Conservation (phyloP, 2,329 filamentous ascomycete species). For the Penicillium sp. region DNA sequence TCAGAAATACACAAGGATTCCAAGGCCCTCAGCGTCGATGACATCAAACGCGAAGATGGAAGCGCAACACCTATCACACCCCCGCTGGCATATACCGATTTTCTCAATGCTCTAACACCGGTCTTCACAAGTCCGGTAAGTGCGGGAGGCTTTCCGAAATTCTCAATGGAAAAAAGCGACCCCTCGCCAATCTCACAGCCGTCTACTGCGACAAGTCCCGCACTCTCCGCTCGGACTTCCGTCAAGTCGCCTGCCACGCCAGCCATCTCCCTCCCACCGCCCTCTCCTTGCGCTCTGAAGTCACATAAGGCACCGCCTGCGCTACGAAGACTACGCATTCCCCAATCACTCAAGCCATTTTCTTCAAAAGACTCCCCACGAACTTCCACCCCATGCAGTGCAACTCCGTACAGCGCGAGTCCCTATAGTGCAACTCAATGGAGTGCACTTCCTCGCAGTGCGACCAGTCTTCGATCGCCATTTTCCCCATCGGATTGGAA, state of each 20-base stretch:
- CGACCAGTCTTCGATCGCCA: constrained; percentile 62
- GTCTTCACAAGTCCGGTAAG: constrained; percentile 67
- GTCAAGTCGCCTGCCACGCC: constrained; percentile 1
- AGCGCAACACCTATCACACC: constrained; percentile 85
- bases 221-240: not conserved
- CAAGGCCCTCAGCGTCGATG: constrained; percentile 51
- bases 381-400: constrained; percentile 1
- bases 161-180: not conserved
- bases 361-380: not conserved
- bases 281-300: constrained; percentile 39
- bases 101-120: constrained; percentile 76
- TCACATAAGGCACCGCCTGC: not conserved
- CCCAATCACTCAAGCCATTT: not conserved
- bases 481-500: constrained; percentile 83
- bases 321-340: constrained; percentile 6
- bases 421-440: not conserved
- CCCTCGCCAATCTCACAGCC: constrained; percentile 24
- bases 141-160: constrained; percentile 48
- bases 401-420: not conserved
- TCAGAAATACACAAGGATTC: constrained; percentile 60
- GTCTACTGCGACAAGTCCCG: not conserved
- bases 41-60: constrained; percentile 67
- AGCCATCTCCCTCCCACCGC: constrained; percentile 59
- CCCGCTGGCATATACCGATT: constrained; percentile 85
- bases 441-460: constrained; percentile 36